Conservation (phyloP, 495 filamentous ascomycete genomes). For the Aspergillus nanangensis region DNA sequence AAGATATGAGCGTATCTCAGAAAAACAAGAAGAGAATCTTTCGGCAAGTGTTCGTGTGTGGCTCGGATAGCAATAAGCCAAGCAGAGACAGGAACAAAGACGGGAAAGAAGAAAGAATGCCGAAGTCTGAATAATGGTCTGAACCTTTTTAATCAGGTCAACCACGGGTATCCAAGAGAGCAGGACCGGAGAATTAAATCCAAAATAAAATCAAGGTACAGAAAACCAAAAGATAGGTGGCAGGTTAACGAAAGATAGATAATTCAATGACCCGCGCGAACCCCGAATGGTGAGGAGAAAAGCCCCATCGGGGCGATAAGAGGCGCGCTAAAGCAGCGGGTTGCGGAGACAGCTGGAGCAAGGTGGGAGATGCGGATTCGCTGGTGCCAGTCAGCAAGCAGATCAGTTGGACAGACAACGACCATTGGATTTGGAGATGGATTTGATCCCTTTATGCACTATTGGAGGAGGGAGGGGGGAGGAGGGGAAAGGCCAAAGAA, state of each 20-base stretch:
- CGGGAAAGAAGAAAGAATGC: not conserved
- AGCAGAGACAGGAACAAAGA: constrained; percentile 5
- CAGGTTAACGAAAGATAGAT: constrained; percentile 12
- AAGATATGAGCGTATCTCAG: no score
- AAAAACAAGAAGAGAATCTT: no score
- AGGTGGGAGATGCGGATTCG: constrained; percentile 18
- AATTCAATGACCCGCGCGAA: constrained; percentile 9
- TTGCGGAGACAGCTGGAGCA: constrained; percentile 22
- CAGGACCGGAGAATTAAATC: not conserved
- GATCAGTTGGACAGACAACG: no score
- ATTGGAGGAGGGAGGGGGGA: no score
- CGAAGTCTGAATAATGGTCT: not conserved
- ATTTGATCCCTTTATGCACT: no score
- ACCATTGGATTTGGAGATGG: not conserved
- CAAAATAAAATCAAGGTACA: not conserved
- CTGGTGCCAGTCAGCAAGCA: constrained; percentile 15
- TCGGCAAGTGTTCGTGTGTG: no score
- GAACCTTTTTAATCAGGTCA: no score
- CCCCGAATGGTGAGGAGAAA: constrained; percentile 21
- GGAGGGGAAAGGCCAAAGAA: no score
- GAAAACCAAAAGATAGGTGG: constrained; percentile 2
- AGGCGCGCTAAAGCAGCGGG: constrained; percentile 16
- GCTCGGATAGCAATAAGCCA: no score
- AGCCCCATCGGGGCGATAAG: constrained; percentile 20
- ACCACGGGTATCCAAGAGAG: not conserved